Evolutionary conservation across 2,329 filamentous ascomycete genomes (phyloP).

Genomic region (Apiospora pterosperma): DNA sequence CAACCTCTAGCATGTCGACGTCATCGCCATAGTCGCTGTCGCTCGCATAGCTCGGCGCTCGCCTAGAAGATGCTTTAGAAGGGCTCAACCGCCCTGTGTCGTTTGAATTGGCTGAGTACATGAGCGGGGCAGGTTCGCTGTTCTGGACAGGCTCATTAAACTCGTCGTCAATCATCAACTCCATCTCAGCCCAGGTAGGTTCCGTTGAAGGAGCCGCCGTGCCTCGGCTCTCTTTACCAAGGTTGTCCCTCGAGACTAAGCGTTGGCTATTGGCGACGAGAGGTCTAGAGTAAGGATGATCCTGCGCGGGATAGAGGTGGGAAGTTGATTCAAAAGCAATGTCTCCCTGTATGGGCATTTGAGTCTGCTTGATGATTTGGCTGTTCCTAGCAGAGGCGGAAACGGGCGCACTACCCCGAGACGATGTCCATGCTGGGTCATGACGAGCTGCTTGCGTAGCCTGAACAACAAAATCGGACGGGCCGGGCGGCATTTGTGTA

Average conservation of each 20-base stretch:
- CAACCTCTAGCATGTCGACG: slow-evolving; percentile 49
- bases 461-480: slow-evolving; percentile 33
- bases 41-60: slow-evolving; percentile 6
- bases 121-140: background rate
- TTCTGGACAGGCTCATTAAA: background rate
- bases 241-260: background rate
- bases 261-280: background rate
- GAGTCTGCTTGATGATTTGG: slow-evolving; percentile 52
- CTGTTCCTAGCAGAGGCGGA: slow-evolving; percentile 27
- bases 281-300: background rate
- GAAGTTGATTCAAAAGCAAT: background rate
- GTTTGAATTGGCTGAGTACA: background rate
- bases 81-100: background rate
- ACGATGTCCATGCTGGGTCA: slow-evolving; percentile 23
- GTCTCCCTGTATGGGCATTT: slow-evolving; percentile 28
- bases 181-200: slow-evolving; percentile 4
- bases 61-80: background rate
- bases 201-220: slow-evolving; percentile 4
- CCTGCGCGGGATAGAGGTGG: background rate
- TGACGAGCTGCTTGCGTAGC: slow-evolving; percentile 39
- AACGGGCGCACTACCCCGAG: slow-evolving; percentile 21
- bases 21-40: slow-evolving; percentile 48
- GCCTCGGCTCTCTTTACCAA: background rate
- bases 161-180: background rate
- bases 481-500: slow-evolving; percentile 17